Evolutionary conservation across 192 early-diverging fungal genomes (phyloP), one percentile per base, ranked within the genome.

Genomic region (Umbelopsis isabellina): DNA sequence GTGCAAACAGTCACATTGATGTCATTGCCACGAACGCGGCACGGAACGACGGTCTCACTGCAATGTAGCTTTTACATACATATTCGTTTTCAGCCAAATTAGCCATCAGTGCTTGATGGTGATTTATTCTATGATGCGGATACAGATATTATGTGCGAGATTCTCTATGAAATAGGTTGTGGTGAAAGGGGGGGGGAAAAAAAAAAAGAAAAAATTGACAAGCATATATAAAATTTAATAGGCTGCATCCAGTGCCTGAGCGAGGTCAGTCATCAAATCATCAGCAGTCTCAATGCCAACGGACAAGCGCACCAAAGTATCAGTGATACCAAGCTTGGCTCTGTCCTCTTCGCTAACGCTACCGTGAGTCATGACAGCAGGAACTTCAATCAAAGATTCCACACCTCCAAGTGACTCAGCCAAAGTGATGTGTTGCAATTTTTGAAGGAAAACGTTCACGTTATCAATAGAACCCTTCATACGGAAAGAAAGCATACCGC

Each of bases 331-430:
- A 33, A 99, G 78, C 33, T 81, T 82, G 20, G 82, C 81, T 67
- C 96, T 87, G 72, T 92, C 93, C 79, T 96, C 97, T 53, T 93
- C 88, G 7, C 89, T 88, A 71, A 99, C 83, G 0, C 91, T 88
- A 35, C 92, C 96, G 71, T 99, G 97, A 18, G 97, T 99, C 96
- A 99, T 99, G 65, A 92, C 86, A 7, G 93, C 88, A 1, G 97
- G 97, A 71, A 97, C 86, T 83, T 98, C 96, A 44, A 93, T 92
- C 72, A 99, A 83, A 37, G 89, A 90, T 86, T 99, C 97, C 10
- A 99, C 95, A 65, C 96, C 95, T 73, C 96, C 97, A 37, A 99
- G 84, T 65, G 90, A 92, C 82, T 99, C 97, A n/a, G 97, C 97
- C 30, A 99, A 82, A 22, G 94, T 94, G 72, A 99, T 96, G 75